Conservation (phyloP, 495 filamentous ascomycete species). For the Cairneyella variabilis region DNA sequence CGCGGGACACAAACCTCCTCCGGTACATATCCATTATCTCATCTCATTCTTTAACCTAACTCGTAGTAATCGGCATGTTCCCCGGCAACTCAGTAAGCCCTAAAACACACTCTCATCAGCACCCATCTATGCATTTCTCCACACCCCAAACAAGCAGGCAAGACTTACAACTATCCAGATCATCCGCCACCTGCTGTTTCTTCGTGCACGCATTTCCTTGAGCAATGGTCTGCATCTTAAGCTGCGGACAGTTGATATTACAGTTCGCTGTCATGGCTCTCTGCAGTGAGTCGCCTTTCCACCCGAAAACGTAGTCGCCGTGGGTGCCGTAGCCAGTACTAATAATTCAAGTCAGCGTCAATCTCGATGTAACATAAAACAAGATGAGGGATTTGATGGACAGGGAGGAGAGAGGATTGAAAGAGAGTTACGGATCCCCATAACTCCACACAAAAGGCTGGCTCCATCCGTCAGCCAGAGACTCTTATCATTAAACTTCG, state of each 20-base stretch:
- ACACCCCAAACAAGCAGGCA: too few relatives aligned
- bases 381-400: too few relatives aligned
- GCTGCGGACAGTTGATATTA: conserved; percentile 30
- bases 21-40: too few relatives aligned
- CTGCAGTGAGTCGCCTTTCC: conserved; percentile 52
- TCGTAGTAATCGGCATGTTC: too few relatives aligned
- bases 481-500: conserved; percentile 56
- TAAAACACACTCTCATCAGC: too few relatives aligned
- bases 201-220: conserved; percentile 38
- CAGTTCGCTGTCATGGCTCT: conserved; percentile 32
- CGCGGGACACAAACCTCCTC: too few relatives aligned
- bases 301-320: conserved; percentile 70
- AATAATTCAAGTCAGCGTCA: too few relatives aligned
- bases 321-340: conserved; percentile 51
- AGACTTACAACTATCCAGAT: conserved; percentile 42
- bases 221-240: conserved; percentile 33
- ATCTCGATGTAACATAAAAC: too few relatives aligned
- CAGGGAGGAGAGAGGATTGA: too few relatives aligned
- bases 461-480: conserved; percentile 47
- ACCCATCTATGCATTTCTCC: too few relatives aligned
- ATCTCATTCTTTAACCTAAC: too few relatives aligned
- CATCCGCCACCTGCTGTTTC: conserved; percentile 35
- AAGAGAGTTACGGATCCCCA: conserved; percentile 18
- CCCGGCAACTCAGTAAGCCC: too few relatives aligned
- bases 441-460: conserved; percentile 74